Evolutionary conservation across 352 stramenopile genomes (phyloP).

Genomic region (Peronospora tabacina): DNA sequence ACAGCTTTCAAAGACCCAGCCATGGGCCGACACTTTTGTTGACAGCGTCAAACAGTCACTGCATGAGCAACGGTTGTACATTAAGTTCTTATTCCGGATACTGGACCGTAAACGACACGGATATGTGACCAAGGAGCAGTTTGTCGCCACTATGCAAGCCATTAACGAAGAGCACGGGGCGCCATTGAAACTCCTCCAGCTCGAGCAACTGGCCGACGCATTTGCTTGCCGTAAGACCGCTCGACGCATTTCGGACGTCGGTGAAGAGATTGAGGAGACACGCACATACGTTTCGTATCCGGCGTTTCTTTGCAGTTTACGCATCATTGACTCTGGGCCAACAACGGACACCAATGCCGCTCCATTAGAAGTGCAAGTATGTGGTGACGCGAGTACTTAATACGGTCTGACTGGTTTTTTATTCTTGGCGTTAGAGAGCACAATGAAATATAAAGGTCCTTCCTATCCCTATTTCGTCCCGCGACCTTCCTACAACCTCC

Average conservation of each 20-base stretch:
- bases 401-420: neutral
- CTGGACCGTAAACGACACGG: constrained; percentile 60
- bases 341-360: constrained; percentile 11
- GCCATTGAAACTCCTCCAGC: constrained; percentile 45
- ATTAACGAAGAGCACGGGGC: constrained; percentile 67
- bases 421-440: too few species aligned
- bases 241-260: constrained; percentile 16
- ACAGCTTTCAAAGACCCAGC: constrained; percentile 30
- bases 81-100: constrained; percentile 76
- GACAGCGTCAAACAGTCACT: constrained; percentile 65
- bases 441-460: too few species aligned
- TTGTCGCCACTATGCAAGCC: constrained; percentile 63
- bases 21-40: constrained; percentile 61
- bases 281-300: constrained; percentile 55
- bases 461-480: neutral
- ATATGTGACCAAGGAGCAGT: constrained; percentile 59
- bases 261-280: constrained; percentile 24
- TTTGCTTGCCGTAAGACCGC: constrained; percentile 39
- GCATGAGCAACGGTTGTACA: constrained; percentile 70
- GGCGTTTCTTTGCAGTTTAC: constrained; percentile 61
- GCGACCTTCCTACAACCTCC: constrained; percentile 5
- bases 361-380: constrained; percentile 1
- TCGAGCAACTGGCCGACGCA: constrained; percentile 59
- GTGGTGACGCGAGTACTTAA: constrained; percentile 7
- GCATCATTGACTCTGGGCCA: constrained; percentile 45